phyloP scores from a whole-genome alignment of 768 basidiomycete species.

The Lactifluus pinguis region DNA sequence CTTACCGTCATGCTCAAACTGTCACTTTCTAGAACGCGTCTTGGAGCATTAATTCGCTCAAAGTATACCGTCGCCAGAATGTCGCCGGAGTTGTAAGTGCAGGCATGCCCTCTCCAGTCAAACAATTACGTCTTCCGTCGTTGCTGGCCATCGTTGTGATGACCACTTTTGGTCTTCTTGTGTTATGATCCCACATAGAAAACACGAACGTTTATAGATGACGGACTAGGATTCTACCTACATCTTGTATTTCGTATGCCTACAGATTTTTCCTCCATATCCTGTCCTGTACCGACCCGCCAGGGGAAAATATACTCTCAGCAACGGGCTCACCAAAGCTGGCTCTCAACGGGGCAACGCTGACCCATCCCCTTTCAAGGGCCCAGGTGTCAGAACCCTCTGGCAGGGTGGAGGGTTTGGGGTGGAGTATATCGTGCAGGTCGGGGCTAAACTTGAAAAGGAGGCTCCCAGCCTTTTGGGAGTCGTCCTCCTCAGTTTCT shows the following conservation, averaged over 20 bases:
- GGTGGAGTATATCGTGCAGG: conserved; percentile 58
- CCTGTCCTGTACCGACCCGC: conserved; percentile 32
- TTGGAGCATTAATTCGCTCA: conserved; percentile 72
- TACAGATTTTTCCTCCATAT: conserved; percentile 55
- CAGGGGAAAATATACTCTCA: conserved; percentile 20
- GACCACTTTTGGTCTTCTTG: background rate
- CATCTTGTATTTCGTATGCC: conserved; percentile 4
- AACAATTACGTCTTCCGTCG: background rate
- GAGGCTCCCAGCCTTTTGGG: conserved; percentile 27
- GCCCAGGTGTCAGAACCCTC: conserved; percentile 81
- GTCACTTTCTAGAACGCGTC: conserved; percentile 50
- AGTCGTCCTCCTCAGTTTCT: background rate
- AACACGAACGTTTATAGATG: background rate
- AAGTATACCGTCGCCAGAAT: conserved; percentile 43
- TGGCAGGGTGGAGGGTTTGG: conserved; percentile 49
- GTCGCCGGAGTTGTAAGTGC: conserved; percentile 9
- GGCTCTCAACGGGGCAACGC: conserved; percentile 71
- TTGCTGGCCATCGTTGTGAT: background rate
- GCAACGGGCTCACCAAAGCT: conserved; percentile 58
- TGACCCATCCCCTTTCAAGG: conserved; percentile 55
- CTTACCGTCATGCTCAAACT: background rate
- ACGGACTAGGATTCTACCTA: background rate
- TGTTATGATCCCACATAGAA: background rate
- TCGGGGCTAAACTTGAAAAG: conserved; percentile 72
- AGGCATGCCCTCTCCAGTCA: background rate